These are phyloP conservation scores for Aeschynomene evenia DNA, from an alignment of 306 rosid genomes.

Conservation along the genomic window DNA sequence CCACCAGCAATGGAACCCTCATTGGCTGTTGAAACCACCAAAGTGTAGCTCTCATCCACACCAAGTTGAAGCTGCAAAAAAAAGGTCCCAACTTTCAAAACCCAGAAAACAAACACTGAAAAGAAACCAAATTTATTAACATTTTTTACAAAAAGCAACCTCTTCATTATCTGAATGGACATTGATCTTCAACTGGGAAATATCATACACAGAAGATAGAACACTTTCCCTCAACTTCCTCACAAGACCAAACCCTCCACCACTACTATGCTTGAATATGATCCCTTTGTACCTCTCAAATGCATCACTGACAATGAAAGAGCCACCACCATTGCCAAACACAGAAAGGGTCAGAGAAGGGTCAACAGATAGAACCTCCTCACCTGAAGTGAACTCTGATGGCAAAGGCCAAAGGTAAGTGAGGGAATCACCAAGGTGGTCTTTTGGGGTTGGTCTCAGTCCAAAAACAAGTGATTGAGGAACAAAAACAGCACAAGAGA, in stretches of 20 bases:
- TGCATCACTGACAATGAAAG: slow-evolving; percentile 48
- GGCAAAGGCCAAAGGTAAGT: slow-evolving; percentile 92
- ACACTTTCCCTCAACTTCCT: slow-evolving; percentile 37
- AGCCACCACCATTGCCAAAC: slow-evolving; percentile 49
- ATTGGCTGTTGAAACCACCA: slow-evolving; percentile 52
- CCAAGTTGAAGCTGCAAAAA: slow-evolving; percentile 83
- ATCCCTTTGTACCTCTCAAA: slow-evolving; percentile 74
- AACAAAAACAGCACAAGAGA: slow-evolving; percentile 24
- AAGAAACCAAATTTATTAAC: not conserved
- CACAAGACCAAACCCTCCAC: slow-evolving; percentile 20
- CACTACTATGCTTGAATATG: slow-evolving; percentile 49
- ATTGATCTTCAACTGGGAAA: slow-evolving; percentile 49
- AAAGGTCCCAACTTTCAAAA: not conserved
- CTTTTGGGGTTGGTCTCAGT: not conserved
- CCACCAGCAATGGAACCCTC: slow-evolving; percentile 52
- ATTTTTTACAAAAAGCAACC: slow-evolving; percentile 29
- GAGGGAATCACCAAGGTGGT: slow-evolving; percentile 32
- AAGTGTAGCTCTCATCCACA: slow-evolving; percentile 84
- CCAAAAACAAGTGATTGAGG: not conserved
- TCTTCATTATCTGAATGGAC: slow-evolving; percentile 59
- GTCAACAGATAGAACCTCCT: slow-evolving; percentile 62
- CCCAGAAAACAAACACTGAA: not conserved
- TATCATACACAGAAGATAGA: slow-evolving; percentile 35
- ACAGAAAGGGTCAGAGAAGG: slow-evolving; percentile 57
- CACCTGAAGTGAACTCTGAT: slow-evolving; percentile 56